Evolutionary conservation across 1,139 yeast species (phyloP).

Genomic region (Suhomyces kunorum): DNA sequence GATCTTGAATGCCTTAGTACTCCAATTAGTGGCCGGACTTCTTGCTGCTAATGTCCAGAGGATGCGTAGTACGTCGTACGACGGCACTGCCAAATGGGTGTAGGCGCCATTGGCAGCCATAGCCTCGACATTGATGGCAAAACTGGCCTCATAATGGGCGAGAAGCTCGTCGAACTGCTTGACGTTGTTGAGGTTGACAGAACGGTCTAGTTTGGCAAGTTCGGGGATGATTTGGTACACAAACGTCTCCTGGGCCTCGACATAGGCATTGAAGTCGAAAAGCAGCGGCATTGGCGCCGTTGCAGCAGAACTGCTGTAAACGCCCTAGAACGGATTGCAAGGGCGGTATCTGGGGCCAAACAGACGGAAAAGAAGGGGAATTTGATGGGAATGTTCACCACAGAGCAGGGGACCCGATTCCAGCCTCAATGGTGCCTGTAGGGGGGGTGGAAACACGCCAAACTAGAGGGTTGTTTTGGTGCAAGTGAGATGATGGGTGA

Average conservation of each 20-base stretch:
- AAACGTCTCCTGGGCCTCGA: slow-evolving; percentile 22
- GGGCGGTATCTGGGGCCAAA: neutral
- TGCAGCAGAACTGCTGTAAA: neutral
- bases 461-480: slow-evolving; percentile 7
- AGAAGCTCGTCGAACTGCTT: slow-evolving; percentile 35
- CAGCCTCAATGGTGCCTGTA: neutral
- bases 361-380: neutral
- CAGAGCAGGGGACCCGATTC: neutral
- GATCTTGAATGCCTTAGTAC: slow-evolving; percentile 18
- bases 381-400: neutral
- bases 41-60: slow-evolving; percentile 36
- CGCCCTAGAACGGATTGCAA: neutral
- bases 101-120: slow-evolving; percentile 1
- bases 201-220: slow-evolving; percentile 17
- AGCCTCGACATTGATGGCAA: slow-evolving; percentile 13
- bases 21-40: slow-evolving; percentile 29
- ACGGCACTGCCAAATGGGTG: slow-evolving; percentile 21
- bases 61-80: slow-evolving; percentile 29
- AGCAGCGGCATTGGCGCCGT: slow-evolving; percentile 6
- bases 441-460: neutral
- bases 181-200: slow-evolving; percentile 29
- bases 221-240: slow-evolving; percentile 31
- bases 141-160: slow-evolving; percentile 26
- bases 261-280: slow-evolving; percentile 11
- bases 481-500: slow-evolving; percentile 12